Evolutionary conservation across 2,329 filamentous ascomycete genomes (phyloP).

Genomic region (Xylariaceae sp.): DNA sequence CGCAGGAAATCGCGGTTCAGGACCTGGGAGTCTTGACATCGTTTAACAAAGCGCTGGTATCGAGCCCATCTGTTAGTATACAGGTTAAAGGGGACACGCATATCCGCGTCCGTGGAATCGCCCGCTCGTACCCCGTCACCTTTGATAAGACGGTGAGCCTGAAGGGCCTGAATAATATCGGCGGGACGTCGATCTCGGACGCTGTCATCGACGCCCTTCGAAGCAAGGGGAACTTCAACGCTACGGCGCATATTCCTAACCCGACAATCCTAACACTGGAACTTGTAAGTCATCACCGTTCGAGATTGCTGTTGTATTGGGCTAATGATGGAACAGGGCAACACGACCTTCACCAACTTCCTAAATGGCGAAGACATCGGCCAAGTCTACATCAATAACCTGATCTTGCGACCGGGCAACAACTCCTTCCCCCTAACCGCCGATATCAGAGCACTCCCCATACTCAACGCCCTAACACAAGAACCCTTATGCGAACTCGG

Average conservation of each 20-base stretch:
- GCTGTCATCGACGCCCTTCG: constrained; percentile 40
- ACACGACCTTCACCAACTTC: constrained; percentile 56
- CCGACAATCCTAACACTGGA: constrained; percentile 58
- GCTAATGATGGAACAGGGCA: constrained; percentile 42
- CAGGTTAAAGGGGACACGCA: constrained; percentile 48
- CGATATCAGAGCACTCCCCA: constrained; percentile 44
- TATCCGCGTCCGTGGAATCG: constrained; percentile 46
- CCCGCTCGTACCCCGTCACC: constrained; percentile 43
- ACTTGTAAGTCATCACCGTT: constrained; percentile 42
- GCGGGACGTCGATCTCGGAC: constrained; percentile 48
- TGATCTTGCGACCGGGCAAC: constrained; percentile 53
- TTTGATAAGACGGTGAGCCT: constrained; percentile 53
- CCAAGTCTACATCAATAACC: constrained; percentile 51
- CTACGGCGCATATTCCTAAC: constrained; percentile 57
- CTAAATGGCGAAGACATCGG: constrained; percentile 50
- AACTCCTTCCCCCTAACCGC: constrained; percentile 53
- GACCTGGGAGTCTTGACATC: constrained; percentile 45
- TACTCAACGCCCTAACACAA: constrained; percentile 41
- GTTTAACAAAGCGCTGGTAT: constrained; percentile 52
- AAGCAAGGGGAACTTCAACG: constrained; percentile 53
- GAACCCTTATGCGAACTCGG: constrained; percentile 47
- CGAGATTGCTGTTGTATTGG: neutral
- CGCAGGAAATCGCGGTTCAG: constrained; percentile 42
- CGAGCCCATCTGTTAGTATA: constrained; percentile 46
- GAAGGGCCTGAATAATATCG: constrained; percentile 50